Evolutionary conservation across 345 rosid species (phyloP).

Genomic region (Populus euphratica): DNA sequence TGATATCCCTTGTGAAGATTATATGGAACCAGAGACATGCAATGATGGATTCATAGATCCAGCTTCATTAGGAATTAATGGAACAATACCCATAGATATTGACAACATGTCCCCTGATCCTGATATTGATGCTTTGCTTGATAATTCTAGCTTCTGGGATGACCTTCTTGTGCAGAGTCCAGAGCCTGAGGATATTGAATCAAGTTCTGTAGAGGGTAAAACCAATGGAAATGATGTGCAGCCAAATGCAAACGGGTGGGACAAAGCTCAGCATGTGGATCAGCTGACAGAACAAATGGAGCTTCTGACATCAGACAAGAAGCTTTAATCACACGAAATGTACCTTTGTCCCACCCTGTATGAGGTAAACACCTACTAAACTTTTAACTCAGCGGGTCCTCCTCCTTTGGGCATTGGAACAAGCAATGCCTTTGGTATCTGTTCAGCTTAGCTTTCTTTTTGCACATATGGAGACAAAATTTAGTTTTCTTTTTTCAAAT

Average conservation of each 20-base stretch:
- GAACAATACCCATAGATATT: slow-evolving; percentile 45
- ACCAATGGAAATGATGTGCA: slow-evolving; percentile 30
- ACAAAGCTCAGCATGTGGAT: slow-evolving; percentile 50
- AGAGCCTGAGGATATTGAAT: slow-evolving; percentile 52
- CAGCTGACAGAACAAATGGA: slow-evolving; percentile 84
- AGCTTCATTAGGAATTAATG: slow-evolving; percentile 37
- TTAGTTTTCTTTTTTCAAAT: background rate
- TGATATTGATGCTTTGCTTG: slow-evolving; percentile 61
- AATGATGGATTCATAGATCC: slow-evolving; percentile 49
- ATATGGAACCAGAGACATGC: slow-evolving; percentile 34
- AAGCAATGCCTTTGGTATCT: slow-evolving; percentile 6
- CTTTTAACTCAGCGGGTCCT: background rate
- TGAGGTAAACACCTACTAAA: slow-evolving; percentile 9
- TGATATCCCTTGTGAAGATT: slow-evolving; percentile 42
- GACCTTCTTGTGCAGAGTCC: slow-evolving; percentile 53
- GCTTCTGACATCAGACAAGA: slow-evolving; percentile 59
- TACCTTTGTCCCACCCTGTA: slow-evolving; percentile 6
- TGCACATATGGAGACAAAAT: slow-evolving; percentile 9
- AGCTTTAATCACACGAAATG: slow-evolving; percentile 19
- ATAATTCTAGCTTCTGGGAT: slow-evolving; percentile 53
- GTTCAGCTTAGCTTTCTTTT: slow-evolving; percentile 12
- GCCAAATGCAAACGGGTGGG: slow-evolving; percentile 46
- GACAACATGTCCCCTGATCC: slow-evolving; percentile 52
- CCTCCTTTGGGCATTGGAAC: slow-evolving; percentile 17
- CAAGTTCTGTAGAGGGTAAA: slow-evolving; percentile 40